Conservation (phyloP, 345 rosid species). For the Gossypium arboreum region DNA sequence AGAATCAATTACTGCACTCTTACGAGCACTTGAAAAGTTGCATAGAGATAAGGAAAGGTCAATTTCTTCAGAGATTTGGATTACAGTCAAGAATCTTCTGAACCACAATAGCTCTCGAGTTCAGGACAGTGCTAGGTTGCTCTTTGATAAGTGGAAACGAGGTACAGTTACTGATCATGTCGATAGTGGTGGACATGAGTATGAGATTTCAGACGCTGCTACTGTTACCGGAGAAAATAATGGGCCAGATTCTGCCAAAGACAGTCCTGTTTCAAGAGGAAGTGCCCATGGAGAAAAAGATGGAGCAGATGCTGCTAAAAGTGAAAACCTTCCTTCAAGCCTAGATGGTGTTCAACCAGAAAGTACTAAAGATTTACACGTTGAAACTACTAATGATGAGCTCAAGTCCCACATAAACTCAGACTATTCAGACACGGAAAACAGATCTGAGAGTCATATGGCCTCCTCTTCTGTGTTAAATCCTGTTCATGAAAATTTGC, state of each 20-base stretch:
- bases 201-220: slow-evolving; percentile 26
- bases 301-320: slow-evolving; percentile 32
- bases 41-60: slow-evolving; percentile 57
- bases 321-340: slow-evolving; percentile 30
- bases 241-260: slow-evolving; percentile 30
- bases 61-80: slow-evolving; percentile 71
- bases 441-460: slow-evolving; percentile 32
- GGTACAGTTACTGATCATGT: slow-evolving; percentile 27
- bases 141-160: slow-evolving; percentile 58
- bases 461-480: slow-evolving; percentile 31
- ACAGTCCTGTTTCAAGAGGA: slow-evolving; percentile 34
- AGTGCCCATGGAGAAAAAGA: slow-evolving; percentile 32
- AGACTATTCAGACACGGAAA: slow-evolving; percentile 28
- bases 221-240: slow-evolving; percentile 28
- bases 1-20: slow-evolving; percentile 64
- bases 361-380: slow-evolving; percentile 32
- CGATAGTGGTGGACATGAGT: slow-evolving; percentile 31
- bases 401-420: slow-evolving; percentile 18
- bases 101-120: slow-evolving; percentile 55
- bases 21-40: slow-evolving; percentile 71
- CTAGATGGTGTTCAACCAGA: slow-evolving; percentile 36
- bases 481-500: slow-evolving; percentile 37
- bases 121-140: slow-evolving; percentile 65
- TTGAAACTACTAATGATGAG: slow-evolving; percentile 31
- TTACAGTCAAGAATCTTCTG: slow-evolving; percentile 60